These are phyloP conservation scores for Psilocybe cyanescens DNA, from an alignment of 768 basidiomycete species.

Conservation along the genomic window DNA sequence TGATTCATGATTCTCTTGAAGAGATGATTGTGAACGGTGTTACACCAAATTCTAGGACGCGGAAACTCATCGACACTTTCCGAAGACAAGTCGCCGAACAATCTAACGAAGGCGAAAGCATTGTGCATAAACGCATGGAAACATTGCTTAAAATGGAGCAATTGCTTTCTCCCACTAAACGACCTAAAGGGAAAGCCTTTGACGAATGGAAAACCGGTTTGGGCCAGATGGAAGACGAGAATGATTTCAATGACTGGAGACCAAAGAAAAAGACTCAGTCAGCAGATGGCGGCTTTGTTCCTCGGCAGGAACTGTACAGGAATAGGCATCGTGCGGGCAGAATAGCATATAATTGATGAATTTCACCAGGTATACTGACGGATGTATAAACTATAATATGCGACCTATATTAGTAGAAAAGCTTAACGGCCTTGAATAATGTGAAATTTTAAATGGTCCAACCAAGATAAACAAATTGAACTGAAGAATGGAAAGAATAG, in stretches of 20 bases:
- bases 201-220: slow-evolving; percentile 53
- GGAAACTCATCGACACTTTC: slow-evolving; percentile 61
- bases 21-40: slow-evolving; percentile 89
- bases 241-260: slow-evolving; percentile 48
- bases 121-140: slow-evolving; percentile 44
- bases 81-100: slow-evolving; percentile 65
- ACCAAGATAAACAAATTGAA: slow-evolving; percentile 7
- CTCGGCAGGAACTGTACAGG: background rate
- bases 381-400: background rate
- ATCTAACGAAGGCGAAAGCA: slow-evolving; percentile 51
- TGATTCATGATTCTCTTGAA: slow-evolving; percentile 70
- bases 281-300: too few species aligned
- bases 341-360: background rate
- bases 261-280: background rate
- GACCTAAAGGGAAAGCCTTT: slow-evolving; percentile 24
- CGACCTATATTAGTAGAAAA: background rate
- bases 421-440: background rate
- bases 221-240: slow-evolving; percentile 37
- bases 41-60: slow-evolving; percentile 61
- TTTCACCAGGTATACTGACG: background rate
- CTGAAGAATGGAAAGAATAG: background rate
- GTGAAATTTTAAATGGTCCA: background rate
- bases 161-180: slow-evolving; percentile 23
- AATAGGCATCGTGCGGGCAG: background rate
- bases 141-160: slow-evolving; percentile 57